phyloP scores from a whole-genome alignment of 169 alveolate genomes.

The Babesia ovata region DNA sequence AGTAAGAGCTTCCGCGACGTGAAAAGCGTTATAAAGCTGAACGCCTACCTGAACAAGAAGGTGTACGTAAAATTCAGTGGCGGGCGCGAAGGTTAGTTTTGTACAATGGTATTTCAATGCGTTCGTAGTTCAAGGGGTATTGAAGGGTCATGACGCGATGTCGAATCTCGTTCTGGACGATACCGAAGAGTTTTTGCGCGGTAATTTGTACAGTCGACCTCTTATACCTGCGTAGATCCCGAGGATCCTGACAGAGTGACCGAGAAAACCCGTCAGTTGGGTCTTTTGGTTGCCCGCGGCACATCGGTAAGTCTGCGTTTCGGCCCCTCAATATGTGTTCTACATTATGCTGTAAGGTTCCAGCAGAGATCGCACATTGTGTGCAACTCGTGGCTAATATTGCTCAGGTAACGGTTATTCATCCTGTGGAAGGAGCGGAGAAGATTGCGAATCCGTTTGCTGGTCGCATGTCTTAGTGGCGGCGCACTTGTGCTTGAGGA shows the following conservation, averaged over 20 bases:
- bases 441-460: constrained; percentile 83
- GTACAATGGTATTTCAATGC: background rate
- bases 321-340: background rate
- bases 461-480: constrained; percentile 31
- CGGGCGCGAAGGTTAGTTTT: constrained; percentile 83
- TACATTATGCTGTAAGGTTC: background rate
- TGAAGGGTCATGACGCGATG: constrained; percentile 88
- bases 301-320: constrained; percentile 77
- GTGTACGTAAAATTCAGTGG: constrained; percentile 86
- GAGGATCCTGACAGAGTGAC: constrained; percentile 77
- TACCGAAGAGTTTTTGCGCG: constrained; percentile 85
- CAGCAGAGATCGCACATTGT: background rate
- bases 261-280: constrained; percentile 82
- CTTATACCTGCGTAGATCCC: constrained; percentile 70
- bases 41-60: constrained; percentile 79
- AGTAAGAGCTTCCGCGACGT: constrained; percentile 72
- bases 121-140: constrained; percentile 82
- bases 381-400: background rate
- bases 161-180: constrained; percentile 87
- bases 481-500: constrained; percentile 43
- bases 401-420: constrained; percentile 76
- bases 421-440: constrained; percentile 86
- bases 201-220: constrained; percentile 49
- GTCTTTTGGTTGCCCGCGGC: constrained; percentile 89
- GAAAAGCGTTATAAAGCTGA: constrained; percentile 81